phyloP scores from a whole-genome alignment of 257 asterid species.

The Echites panduratus region DNA sequence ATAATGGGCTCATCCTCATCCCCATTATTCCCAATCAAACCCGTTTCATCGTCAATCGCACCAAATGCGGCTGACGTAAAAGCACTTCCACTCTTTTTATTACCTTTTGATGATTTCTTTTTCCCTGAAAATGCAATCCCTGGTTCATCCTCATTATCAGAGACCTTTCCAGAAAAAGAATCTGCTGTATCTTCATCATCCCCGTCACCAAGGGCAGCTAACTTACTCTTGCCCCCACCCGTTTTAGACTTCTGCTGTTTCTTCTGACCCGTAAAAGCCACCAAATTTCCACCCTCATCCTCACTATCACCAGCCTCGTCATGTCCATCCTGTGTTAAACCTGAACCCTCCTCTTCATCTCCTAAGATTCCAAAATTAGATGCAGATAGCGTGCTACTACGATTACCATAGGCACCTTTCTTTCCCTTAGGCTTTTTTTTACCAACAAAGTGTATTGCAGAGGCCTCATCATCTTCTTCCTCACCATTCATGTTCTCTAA shows the following conservation, averaged over 20 bases:
- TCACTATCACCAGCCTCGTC: constrained; percentile 18
- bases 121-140: constrained; percentile 48
- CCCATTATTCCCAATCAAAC: constrained; percentile 3
- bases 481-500: constrained; percentile 31
- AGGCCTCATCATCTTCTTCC: constrained; percentile 44
- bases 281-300: constrained; percentile 21
- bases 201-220: constrained; percentile 26
- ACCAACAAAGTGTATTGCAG: constrained; percentile 35
- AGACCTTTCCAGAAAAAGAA: constrained; percentile 25
- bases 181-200: constrained; percentile 18
- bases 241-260: constrained; percentile 31
- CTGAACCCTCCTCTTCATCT: constrained; percentile 32
- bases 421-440: constrained; percentile 66
- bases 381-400: constrained; percentile 28
- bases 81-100: constrained; percentile 28
- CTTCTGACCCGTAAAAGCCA: constrained; percentile 27
- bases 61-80: constrained; percentile 23
- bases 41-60: constrained; percentile 23
- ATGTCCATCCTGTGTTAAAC: constrained; percentile 24
- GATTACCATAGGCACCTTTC: constrained; percentile 35
- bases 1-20: constrained; percentile 34
- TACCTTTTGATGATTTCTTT: constrained; percentile 32
- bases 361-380: constrained; percentile 55
- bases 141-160: constrained; percentile 42
- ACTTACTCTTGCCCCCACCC: constrained; percentile 30